phyloP scores from a whole-genome alignment of 192 early-diverging fungal genomes.

The Podochytrium sp. region DNA sequence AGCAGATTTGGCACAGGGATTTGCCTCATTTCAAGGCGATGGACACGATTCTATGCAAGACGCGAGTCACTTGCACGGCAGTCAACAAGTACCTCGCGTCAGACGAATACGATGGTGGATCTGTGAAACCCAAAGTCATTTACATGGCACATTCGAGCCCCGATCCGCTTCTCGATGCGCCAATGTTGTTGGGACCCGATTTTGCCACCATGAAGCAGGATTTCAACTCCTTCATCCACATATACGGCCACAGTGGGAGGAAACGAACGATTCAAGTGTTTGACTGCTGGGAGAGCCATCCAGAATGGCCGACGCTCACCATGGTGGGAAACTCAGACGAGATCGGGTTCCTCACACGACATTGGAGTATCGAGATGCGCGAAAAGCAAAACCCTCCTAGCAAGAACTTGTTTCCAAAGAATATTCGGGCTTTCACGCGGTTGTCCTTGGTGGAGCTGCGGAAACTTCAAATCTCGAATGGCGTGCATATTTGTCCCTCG shows the following conservation, averaged over 20 bases:
- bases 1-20: background rate
- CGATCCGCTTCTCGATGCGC: background rate
- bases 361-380: background rate
- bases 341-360: background rate
- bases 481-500: constrained; percentile 14
- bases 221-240: constrained; percentile 8
- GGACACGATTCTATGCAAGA: constrained; percentile 2
- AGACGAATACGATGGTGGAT: background rate
- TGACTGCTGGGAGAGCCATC: constrained; percentile 16
- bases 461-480: background rate
- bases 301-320: constrained; percentile 23
- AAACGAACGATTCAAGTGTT: constrained; percentile 5
- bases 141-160: constrained; percentile 27
- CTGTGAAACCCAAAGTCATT: background rate
- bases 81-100: background rate
- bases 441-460: background rate
- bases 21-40: background rate
- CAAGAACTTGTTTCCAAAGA: background rate
- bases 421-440: background rate
- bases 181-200: background rate
- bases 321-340: constrained; percentile 1
- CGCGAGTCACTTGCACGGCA: constrained; percentile 4
- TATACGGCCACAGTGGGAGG: background rate
- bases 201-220: background rate
- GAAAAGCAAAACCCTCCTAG: background rate